Evolutionary conservation across 2,329 filamentous ascomycete species (phyloP), one percentile per base, ranked within the genome.

Genomic region (Cryphonectria japonica): DNA sequence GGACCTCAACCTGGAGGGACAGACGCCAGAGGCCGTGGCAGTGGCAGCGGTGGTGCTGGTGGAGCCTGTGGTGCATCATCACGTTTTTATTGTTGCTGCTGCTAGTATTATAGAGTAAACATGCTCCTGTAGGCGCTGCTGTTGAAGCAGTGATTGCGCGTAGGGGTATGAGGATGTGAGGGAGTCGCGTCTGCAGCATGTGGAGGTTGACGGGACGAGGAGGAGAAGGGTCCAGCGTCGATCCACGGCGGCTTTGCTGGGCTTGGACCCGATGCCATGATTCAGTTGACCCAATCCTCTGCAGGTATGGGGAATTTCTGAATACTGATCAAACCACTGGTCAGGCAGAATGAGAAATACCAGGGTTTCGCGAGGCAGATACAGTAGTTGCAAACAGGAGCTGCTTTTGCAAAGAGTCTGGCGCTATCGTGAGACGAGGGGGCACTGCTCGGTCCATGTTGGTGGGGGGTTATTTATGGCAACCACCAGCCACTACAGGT

Each of bases 1-100:
- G 67, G 43, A 11, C 63, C 63, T 43, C 63, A 66, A 34, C 63
- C 63, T 52, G 22, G 26, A 8, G 63, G 43, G 29, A 54, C 43
- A 8, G 63, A 66, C 29, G n/a, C 41, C 63, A 37, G 43, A 37
- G 63, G 43, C 29, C 22, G 43, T 22, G 26, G 63, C 3, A 46
- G 41, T 14, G 41, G 26, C 14, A 29, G n/a, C 41, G 7, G 37
- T n/a, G 7, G 37, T n/a, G 39, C 19, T 41, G 60, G 22, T 62
- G 32, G 60, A 14, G 54, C 26, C 57, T 60, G 57, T 34, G 26
- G 29, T 34, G 13, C 26, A 39, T 39, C 37, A 39, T 39, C 37
- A 37, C 41, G 16, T 22, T 29, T 13, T 26, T 43, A 14, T n/a
- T 63, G 32, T 22, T 7, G 22, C 34, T n/a, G 37, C 61, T 14